phyloP scores from a whole-genome alignment of 1,139 yeast genomes.

The Saccharomyces uvarum region DNA sequence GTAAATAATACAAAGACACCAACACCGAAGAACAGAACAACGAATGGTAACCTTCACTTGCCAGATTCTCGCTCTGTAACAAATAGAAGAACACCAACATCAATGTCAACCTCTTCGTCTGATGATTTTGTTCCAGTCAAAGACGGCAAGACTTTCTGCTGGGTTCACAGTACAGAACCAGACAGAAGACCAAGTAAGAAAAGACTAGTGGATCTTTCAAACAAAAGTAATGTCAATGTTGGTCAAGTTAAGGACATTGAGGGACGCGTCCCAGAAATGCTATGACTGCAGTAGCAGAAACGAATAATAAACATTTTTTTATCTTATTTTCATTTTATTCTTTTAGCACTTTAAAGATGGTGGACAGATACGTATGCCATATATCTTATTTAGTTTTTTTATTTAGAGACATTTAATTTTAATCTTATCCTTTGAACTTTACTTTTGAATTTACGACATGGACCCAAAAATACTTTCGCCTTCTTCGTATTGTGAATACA shows the following conservation, averaged over 20 bases:
- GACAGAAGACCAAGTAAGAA: conserved; percentile 26
- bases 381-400: background rate
- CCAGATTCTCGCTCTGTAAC: background rate
- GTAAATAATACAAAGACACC: conserved; percentile 7
- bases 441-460: background rate
- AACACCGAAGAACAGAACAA: conserved; percentile 6
- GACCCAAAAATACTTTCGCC: background rate
- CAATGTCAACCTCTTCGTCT: conserved; percentile 20
- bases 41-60: conserved; percentile 1
- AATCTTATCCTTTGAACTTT: background rate
- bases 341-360: background rate
- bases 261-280: conserved; percentile 28
- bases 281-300: conserved; percentile 7
- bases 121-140: conserved; percentile 28
- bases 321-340: background rate
- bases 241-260: conserved; percentile 23
- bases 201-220: conserved; percentile 22
- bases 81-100: conserved; percentile 7
- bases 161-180: conserved; percentile 22
- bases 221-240: conserved; percentile 22
- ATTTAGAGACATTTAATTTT: background rate
- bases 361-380: background rate
- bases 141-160: conserved; percentile 23
- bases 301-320: background rate
- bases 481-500: background rate